Evolutionary conservation across 2,329 filamentous ascomycete genomes (phyloP), one percentile per base, ranked within the genome.

Genomic region (Exophiala sp.): DNA sequence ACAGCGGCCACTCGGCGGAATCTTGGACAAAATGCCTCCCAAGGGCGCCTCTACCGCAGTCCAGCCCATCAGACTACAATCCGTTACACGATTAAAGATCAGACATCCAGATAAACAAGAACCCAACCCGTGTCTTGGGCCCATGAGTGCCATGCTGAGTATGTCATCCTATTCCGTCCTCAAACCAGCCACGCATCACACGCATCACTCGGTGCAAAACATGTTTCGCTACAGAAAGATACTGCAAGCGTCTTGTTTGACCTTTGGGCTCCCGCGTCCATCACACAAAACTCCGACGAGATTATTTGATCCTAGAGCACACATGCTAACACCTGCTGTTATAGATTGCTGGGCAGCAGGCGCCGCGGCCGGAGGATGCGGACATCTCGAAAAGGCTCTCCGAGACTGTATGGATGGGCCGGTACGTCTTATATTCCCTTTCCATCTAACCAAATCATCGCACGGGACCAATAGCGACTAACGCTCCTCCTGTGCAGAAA

Each of bases 391-490:
- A 66, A 75, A 83, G 63, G 78, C 82, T 65, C 69, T 87, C 62
- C 75, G 82, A 63, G 73, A 76, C 49, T 87, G 84, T 69, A 96
- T 96, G 90, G 92, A 97, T 76, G 81, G 81, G 52, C 85, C 86
- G 59, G 83, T 87, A 79, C 66, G 78, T 29, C 24, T 8, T 5
- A 5, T 29, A 8, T 77, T 70, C 55, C 65, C 47, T 77, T 70
- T 54, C 65, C 47, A 18, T 8, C n/a, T 46, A 12, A 12, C 12
- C 10, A 9, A 3, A n/a, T 50, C 21, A 29, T 41, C n/a, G 44
- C 10, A 3, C 10, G 43, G 3, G 21, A 42, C 50, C 11, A 29
- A 40, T 36, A 56, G 34, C 54, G 18, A 18, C 36, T 45, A 50
- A 43, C 57, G 8, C 47, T 43, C 20, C 52, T 45, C 21, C 34